Base-by-base conservation (phyloP, 306 rosid genomes). In the Malus fusca region DNA sequence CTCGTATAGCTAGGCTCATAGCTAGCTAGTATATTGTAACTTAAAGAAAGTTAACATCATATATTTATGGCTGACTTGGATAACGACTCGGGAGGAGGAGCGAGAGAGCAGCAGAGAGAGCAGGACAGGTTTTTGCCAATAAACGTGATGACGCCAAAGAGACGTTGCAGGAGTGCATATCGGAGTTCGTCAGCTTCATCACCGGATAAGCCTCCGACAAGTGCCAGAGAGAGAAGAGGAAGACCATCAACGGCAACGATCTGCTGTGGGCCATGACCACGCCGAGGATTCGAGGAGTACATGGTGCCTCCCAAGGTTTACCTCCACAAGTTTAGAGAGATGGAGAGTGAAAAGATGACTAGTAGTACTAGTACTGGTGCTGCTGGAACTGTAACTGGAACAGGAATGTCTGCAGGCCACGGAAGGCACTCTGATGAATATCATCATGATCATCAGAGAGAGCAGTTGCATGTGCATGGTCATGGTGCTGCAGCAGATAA, bases 161-260 rank as follows among this genome's bases (percentile, higher is more conserved):
- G 80, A 88, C 89, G 4, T 86, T 90, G 40, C 88, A 90, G 69
- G 92, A 86, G 78, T 87, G 90, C 70, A 86, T 90, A 6, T 87
- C 88, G 44, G 89, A 90, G 85, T 90, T 87, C 77, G 86, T 90
- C 67, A 85, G 88, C 88, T 90, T 90, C 85, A 80, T 90, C 55
- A 90, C 90, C 18, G 86, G 88, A 2, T 90, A 84, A 79, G 88
- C 95, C 1, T 90, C 95, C 9, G 95, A 90, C 44, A 89, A 87
- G 87, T 89, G 91, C 66, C 90, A 89, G 82, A 81, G 90, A 15
- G 91, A 87, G 85, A 89, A 89, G 77, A 80, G 94, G 79, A 89
- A 89, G 88, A 89, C 91, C 3, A 82, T 89, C 81, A 87, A 87
- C 87, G 91, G 91, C 73, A 88, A 89, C 70, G 91, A 89, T 44